Evolutionary conservation across 1,284 basidiomycete genomes (phyloP).

Genomic region (Tylopilus sp.): DNA sequence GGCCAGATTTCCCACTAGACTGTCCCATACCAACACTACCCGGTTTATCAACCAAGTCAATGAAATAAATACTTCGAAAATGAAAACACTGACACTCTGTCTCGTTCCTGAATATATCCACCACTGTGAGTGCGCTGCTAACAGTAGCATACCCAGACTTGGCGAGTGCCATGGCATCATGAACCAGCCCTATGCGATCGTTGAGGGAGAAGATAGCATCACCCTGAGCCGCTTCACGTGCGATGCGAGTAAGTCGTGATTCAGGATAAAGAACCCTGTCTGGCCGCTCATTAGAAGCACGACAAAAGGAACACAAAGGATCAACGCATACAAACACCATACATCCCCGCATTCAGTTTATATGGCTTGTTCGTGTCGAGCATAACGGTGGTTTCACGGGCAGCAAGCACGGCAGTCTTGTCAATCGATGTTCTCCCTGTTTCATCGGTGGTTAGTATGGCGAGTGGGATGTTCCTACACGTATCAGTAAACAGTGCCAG

Average conservation of each 20-base stretch:
- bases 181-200: constrained; percentile 83
- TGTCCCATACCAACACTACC: constrained; percentile 71
- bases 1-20: constrained; percentile 53
- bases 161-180: constrained; percentile 76
- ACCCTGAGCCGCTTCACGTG: constrained; percentile 66
- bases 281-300: constrained; percentile 29
- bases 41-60: constrained; percentile 7
- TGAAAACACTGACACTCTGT: constrained; percentile 58
- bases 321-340: constrained; percentile 74
- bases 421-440: constrained; percentile 61
- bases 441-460: constrained; percentile 60
- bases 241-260: constrained; percentile 76
- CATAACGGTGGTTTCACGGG: constrained; percentile 65
- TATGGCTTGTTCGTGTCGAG: constrained; percentile 69
- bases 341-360: constrained; percentile 88
- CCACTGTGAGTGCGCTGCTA: constrained; percentile 70
- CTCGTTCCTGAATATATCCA: constrained; percentile 66
- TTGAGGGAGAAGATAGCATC: constrained; percentile 70
- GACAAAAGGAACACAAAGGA: neutral
- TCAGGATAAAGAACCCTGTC: constrained; percentile 86
- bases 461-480: constrained; percentile 73
- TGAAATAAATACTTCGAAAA: neutral
- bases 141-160: constrained; percentile 76
- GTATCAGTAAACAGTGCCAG: neutral
- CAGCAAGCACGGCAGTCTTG: constrained; percentile 61